Base-by-base conservation (phyloP, 331 rosid genomes). In the Malus hybrid region DNA sequence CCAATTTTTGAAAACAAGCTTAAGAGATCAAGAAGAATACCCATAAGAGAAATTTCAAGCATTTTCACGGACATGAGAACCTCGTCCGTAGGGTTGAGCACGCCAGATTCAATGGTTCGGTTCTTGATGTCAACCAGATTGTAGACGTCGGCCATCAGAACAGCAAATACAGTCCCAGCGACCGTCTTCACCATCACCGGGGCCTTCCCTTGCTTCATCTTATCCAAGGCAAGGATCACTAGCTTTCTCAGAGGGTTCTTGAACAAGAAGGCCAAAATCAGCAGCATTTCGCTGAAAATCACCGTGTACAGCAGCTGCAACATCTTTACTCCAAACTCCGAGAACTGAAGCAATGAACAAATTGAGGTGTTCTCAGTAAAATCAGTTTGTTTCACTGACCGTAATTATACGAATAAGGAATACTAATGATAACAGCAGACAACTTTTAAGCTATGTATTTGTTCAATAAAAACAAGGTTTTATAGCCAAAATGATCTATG, bases 21-120 rank as follows among this genome's bases (percentile, higher is more conserved):
- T 67, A 70, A 24, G 31, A 66, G 56, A 4, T n/a, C 3, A 29
- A 15, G 15, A 29, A 52, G 42, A 62, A 34, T 90, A 93, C 98
- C 98, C 86, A 87, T 72, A 28, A 90, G 93, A 85, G 98, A 90
- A 77, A 91, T 90, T 81, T 91, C 89, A 3, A 93, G 93, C 74
- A 90, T 52, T 83, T 81, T 88, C 65, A 83, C 77, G 59, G 89
- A 84, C 87, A 88, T 32, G 18, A 93, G 96, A 70, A 91, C 86
- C 84, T 93, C 93, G 15, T 93, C 96, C 19, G 96, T 93, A 39
- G 96, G 91, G 69, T 88, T 86, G 55, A 83, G 75, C 65, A 29
- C 6, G 19, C 96, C 97, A 59, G 84, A 14, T 39, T 86, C 87
- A 28, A 24, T 14, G 31, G 57, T 78, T 0, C 93, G 93, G 19